Evolutionary conservation across 495 filamentous ascomycete genomes (phyloP).

Genomic region (Lepidopterella palustris): DNA sequence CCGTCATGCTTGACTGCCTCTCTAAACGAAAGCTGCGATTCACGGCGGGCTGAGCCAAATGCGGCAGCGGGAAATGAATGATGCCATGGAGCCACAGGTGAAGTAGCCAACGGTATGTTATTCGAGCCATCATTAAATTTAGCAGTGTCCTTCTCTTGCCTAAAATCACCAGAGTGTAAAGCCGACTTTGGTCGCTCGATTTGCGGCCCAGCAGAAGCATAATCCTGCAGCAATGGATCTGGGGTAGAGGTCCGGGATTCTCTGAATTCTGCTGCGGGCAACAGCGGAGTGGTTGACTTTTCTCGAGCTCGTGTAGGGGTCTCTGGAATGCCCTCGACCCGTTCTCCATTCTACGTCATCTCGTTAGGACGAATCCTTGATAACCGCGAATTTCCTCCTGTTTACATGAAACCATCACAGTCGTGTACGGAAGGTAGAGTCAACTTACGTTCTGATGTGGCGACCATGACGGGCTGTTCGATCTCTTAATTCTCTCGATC

Average conservation of each 20-base stretch:
- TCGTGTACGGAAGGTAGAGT: too few species aligned
- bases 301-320: slow-evolving; percentile 16
- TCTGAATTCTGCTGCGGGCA: slow-evolving; percentile 26
- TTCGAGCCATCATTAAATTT: neutral
- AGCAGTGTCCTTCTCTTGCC: slow-evolving; percentile 32
- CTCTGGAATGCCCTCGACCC: slow-evolving; percentile 3
- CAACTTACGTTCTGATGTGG: slow-evolving; percentile 57
- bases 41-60: slow-evolving; percentile 16
- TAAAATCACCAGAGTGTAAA: slow-evolving; percentile 84
- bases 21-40: slow-evolving; percentile 7
- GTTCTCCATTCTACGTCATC: slow-evolving; percentile 4
- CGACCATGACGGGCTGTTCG: slow-evolving; percentile 70
- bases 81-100: slow-evolving; percentile 37
- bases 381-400: neutral
- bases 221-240: slow-evolving; percentile 29
- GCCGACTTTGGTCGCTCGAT: slow-evolving; percentile 84
- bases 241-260: slow-evolving; percentile 13
- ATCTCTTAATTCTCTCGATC: slow-evolving; percentile 77
- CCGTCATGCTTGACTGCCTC: slow-evolving; percentile 4
- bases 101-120: slow-evolving; percentile 27
- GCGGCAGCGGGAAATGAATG: slow-evolving; percentile 32
- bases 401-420: too few species aligned
- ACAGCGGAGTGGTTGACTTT: slow-evolving; percentile 24
- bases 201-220: slow-evolving; percentile 43
- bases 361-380: slow-evolving; percentile 2